Base-by-base conservation (phyloP, 2,329 filamentous ascomycete genomes). In the Lasiodiplodia theobromae region DNA sequence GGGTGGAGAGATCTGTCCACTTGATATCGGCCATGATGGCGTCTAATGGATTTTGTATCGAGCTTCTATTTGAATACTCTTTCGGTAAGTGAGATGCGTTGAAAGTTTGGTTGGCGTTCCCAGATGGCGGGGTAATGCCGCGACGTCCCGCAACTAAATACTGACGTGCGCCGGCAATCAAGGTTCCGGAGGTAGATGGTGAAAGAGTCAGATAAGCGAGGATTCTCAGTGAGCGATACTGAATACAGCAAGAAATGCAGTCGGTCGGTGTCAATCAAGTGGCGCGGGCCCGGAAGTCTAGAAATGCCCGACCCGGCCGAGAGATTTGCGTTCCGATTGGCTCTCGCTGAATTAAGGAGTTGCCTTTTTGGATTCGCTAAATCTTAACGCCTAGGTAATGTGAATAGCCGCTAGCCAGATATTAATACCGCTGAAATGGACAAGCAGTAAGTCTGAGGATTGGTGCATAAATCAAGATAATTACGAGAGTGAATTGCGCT, bases 1-100 rank as follows among this genome's bases (percentile, higher is more conserved):
- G 5, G 1, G 14, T 51, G 5, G 65, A 23, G 5, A 67, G 65
- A 8, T 67, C 65, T 14, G 23, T 49, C 65, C 65, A 67, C 11
- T 49, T 67, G 12, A 40, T 25, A 18, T 11, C 31, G 3, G 65
- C 18, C 65, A 67, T 67, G 38, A 4, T 51, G 49, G 37, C 21
- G 49, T 51, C 16, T 47, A 8, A 28, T 23, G 6, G 18, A 44
- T 14, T 23, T 6, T 52, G 57, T 28, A 28, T 28, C 5, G 28
- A 28, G 28, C 28, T 28, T 28, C 28, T 28, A 28, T 28, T 28
- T 28, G 5, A 1, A 28, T 28, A 28, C 28, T 28, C 28, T 28
- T 28, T 28, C 0, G 4, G 28, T 28, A 6, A 28, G 37, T 37
- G 28, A 7, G 53, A 28, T n/a, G 53, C n/a, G 49, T 12, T 52